Percentiles rank a stretch among this genome's conserved stretches.
Evolutionary conservation across 2,329 filamentous ascomycete species (phyloP).

Genomic region (Periconia sp.): DNA sequence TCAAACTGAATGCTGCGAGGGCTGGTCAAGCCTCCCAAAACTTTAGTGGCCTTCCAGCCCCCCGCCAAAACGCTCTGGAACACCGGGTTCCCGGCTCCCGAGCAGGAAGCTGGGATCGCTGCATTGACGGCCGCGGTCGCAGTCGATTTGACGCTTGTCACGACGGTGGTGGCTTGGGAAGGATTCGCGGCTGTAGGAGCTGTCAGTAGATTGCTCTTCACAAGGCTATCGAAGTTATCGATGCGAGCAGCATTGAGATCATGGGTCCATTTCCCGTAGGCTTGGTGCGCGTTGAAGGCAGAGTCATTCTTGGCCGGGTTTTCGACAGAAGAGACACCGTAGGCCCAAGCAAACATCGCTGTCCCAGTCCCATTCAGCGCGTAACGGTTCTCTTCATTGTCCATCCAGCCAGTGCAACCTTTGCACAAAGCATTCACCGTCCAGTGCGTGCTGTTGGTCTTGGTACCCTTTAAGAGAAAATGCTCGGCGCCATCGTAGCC

Average conservation of each 20-base stretch:
- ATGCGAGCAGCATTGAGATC: conserved; percentile 38
- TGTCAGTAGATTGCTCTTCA: conserved; percentile 37
- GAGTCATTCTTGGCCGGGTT: conserved; percentile 37
- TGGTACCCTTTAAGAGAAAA: conserved; percentile 34
- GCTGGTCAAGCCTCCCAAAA: conserved; percentile 35
- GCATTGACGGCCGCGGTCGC: conserved; percentile 21
- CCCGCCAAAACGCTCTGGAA: conserved; percentile 31
- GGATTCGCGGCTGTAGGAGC: conserved; percentile 20
- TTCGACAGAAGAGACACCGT: conserved; percentile 32
- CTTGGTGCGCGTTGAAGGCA: conserved; percentile 39
- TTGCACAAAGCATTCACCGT: conserved; percentile 37
- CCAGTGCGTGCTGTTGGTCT: conserved; percentile 40
- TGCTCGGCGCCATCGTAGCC: conserved; percentile 37
- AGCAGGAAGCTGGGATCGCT: conserved; percentile 38
- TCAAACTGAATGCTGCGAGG: conserved; percentile 42
- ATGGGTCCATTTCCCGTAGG: conserved; percentile 40
- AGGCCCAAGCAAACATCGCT: conserved; percentile 40
- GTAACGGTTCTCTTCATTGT: conserved; percentile 33
- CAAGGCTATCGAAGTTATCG: conserved; percentile 36
- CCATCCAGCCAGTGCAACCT: conserved; percentile 39
- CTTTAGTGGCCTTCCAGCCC: conserved; percentile 42
- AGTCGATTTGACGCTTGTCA: conserved; percentile 26
- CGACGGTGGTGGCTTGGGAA: conserved; percentile 23
- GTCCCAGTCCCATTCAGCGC: conserved; percentile 32
- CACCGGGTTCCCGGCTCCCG: conserved; percentile 30